Percentiles rank a stretch among this genome's conserved stretches.
phyloP scores from a whole-genome alignment of 805 yeast genomes.

The Debaryomyces prosopidis region DNA sequence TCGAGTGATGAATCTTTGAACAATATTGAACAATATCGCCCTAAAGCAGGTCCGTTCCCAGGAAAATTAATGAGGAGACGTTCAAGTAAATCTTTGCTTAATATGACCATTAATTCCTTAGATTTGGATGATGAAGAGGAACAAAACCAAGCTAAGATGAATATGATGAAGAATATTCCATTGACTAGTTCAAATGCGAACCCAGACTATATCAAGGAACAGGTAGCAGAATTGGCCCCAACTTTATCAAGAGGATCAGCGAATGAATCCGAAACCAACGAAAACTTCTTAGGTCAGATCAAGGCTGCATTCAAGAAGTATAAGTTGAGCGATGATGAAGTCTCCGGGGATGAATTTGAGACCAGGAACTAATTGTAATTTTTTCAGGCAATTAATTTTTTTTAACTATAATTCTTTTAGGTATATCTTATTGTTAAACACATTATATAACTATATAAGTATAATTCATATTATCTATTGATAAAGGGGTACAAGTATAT shows the following conservation, averaged over 20 bases:
- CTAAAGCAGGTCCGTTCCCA: constrained; percentile 49
- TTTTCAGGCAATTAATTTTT: neutral
- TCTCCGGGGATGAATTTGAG: constrained; percentile 60
- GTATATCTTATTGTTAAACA: neutral
- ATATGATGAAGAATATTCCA: constrained; percentile 16
- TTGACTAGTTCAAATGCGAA: constrained; percentile 20
- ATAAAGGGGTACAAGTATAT: no score
- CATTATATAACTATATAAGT: neutral
- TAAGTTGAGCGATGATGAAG: constrained; percentile 34
- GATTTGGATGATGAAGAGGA: constrained; percentile 67
- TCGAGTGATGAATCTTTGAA: constrained; percentile 25
- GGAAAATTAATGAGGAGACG: constrained; percentile 62
- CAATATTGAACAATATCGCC: constrained; percentile 43
- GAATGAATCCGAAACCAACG: constrained; percentile 29
- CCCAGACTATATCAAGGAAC: constrained; percentile 14
- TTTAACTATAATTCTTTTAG: neutral
- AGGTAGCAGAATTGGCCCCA: constrained; percentile 17
- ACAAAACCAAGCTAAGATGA: constrained; percentile 15
- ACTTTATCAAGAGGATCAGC: constrained; percentile 24
- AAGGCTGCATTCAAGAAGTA: constrained; percentile 37
- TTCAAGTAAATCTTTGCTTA: constrained; percentile 72
- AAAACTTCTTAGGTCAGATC: constrained; percentile 35
- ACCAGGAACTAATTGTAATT: constrained; percentile 26
- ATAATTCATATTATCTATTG: neutral
- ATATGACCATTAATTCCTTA: constrained; percentile 64